phyloP scores from a whole-genome alignment of 1,139 yeast genomes.

The Geotrichum carabidarum region DNA sequence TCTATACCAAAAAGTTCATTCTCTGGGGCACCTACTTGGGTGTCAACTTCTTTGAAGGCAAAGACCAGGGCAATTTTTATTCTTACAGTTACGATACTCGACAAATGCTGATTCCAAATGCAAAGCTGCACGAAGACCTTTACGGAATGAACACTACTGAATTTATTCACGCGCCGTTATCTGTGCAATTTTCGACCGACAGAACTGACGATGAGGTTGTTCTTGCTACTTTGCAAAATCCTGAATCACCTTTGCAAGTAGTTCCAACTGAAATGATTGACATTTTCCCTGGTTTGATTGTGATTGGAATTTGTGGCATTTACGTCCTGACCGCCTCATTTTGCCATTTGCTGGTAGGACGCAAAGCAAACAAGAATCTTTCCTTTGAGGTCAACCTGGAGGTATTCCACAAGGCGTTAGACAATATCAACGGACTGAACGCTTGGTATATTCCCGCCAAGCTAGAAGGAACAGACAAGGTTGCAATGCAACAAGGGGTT shows the following conservation, averaged over 20 bases:
- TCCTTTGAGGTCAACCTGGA: conserved; percentile 6
- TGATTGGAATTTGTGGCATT: not conserved
- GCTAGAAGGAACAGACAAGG: not conserved
- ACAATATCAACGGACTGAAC: not conserved
- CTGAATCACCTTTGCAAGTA: not conserved
- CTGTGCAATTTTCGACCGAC: conserved; percentile 1
- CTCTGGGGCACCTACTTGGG: not conserved
- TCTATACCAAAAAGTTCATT: conserved; percentile 5
- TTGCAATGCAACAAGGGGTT: not conserved
- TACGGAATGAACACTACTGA: not conserved
- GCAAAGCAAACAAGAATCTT: not conserved
- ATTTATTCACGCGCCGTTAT: not conserved
- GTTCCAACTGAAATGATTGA: not conserved
- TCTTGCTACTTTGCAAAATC: not conserved
- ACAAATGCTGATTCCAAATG: not conserved
- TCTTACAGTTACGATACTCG: conserved; percentile 9
- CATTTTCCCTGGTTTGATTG: conserved; percentile 7
- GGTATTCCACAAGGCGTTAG: conserved; percentile 4
- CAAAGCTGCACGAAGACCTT: not conserved
- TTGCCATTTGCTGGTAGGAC: not conserved
- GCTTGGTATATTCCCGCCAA: conserved; percentile 5
- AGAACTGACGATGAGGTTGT: conserved; percentile 3
- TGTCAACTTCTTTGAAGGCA: not conserved
- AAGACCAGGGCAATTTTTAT: not conserved
- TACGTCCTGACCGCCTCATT: not conserved